Evolutionary conservation across 805 yeast species (phyloP).

Genomic region (Komagataella populi): DNA sequence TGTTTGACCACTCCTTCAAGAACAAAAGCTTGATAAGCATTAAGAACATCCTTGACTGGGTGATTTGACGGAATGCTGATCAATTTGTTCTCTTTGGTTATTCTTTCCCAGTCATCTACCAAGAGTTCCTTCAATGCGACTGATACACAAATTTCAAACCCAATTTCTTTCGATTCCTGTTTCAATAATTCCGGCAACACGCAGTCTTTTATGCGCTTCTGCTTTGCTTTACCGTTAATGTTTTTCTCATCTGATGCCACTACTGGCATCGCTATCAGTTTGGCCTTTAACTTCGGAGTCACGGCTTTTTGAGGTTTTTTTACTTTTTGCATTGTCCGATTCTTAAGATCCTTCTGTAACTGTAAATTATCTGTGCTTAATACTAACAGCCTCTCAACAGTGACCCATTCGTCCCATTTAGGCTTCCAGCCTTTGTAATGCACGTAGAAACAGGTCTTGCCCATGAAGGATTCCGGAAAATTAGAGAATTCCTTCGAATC

Average conservation of each 20-base stretch:
- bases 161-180: slow-evolving; percentile 9
- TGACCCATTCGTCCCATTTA: slow-evolving; percentile 97
- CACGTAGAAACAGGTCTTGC: slow-evolving; percentile 39
- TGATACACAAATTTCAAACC: slow-evolving; percentile 33
- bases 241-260: background rate
- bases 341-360: slow-evolving; percentile 45
- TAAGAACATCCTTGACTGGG: slow-evolving; percentile 39
- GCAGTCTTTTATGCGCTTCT: slow-evolving; percentile 11
- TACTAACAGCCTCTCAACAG: slow-evolving; percentile 50
- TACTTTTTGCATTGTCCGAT: slow-evolving; percentile 22
- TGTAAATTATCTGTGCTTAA: slow-evolving; percentile 54
- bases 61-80: slow-evolving; percentile 49
- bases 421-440: slow-evolving; percentile 95
- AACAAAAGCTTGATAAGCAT: slow-evolving; percentile 23
- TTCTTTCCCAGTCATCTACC: slow-evolving; percentile 88
- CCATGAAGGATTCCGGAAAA: slow-evolving; percentile 15
- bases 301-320: slow-evolving; percentile 7
- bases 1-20: slow-evolving; percentile 31
- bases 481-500: slow-evolving; percentile 9
- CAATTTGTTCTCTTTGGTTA: slow-evolving; percentile 69
- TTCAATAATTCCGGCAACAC: slow-evolving; percentile 12
- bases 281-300: background rate
- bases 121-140: slow-evolving; percentile 62
- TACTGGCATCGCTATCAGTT: background rate
- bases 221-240: background rate